phyloP scores from a whole-genome alignment of 148 eudicot species.

The Vaccinium myrtillus region DNA sequence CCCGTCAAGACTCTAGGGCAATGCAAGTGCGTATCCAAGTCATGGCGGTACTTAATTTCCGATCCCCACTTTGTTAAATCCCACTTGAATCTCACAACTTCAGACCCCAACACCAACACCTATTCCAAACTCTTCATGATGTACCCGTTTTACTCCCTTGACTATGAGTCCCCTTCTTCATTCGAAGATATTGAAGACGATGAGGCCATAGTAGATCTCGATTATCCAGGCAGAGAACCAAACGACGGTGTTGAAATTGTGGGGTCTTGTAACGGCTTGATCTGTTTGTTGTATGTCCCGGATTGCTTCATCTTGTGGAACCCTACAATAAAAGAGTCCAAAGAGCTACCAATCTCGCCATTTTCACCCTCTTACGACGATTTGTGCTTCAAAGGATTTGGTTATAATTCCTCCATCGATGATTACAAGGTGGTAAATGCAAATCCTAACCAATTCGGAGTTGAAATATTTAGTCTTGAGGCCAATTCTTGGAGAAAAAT shows the following conservation, averaged over 20 bases:
- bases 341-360: background rate
- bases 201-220: background rate
- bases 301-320: conserved; percentile 7
- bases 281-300: conserved; percentile 4
- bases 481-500: conserved; percentile 10
- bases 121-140: background rate
- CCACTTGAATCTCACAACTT: background rate
- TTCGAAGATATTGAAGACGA: background rate
- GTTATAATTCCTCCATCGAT: conserved; percentile 4
- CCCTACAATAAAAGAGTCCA: conserved; percentile 11
- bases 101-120: background rate
- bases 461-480: conserved; percentile 2
- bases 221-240: background rate
- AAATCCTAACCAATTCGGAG: background rate
- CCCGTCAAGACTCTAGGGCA: background rate
- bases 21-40: background rate
- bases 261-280: conserved; percentile 20
- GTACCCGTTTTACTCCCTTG: background rate
- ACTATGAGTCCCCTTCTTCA: background rate
- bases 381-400: conserved; percentile 11
- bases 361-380: background rate
- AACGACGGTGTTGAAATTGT: background rate
- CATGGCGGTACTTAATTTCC: background rate
- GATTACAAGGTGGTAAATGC: conserved; percentile 2
- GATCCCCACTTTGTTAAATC: background rate